Evolutionary conservation across 257 asterid species (phyloP), one percentile per base, ranked within the genome.

Genomic region (Penstemon barbatus): DNA sequence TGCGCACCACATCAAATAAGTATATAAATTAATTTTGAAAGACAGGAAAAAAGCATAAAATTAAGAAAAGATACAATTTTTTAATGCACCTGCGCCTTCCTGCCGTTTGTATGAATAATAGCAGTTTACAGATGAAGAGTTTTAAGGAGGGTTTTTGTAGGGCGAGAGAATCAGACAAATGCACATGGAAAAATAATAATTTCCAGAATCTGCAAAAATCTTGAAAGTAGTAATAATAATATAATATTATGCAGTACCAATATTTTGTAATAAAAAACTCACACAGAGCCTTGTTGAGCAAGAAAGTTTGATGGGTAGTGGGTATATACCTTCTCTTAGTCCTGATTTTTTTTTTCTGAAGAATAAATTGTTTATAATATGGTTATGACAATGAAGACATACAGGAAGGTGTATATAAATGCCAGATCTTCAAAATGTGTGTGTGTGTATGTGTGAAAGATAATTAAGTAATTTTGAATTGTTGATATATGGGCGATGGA

Each of bases 231-330:
- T 25, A 49, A 42, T 39, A 64, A 39, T 44, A 46, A 12, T 43
- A 19, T 4, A 8, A 12, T 54, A 11, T 7, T 65, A 37, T 52
- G 33, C 71, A n/a, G 41, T n/a, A 59, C 8, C 13, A 59, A 33
- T 44, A 58, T 60, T 25, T 25, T 7, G 8, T 72, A 66, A 45
- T 44, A 40, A 5, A 52, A 38, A 51, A 8, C 4, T 0, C 48
- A 46, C 25, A 63, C 54, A 61, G 50, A 74, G 51, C 61, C 86
- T 82, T 80, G 86, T 25, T 19, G 57, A 69, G 55, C 84, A 84
- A 82, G 87, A 80, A 84, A 81, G 65, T 49, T 57, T 57, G 51
- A 49, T 58, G 40, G 25, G 13, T 72, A 66, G 70, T 58, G 46
- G 4, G 71, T 55, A 59, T 55, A 10, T 7, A 7, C 45, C 65